Evolutionary conservation across 2,329 filamentous ascomycete genomes (phyloP).

Genomic region (Myriosclerotinia scirpicola): DNA sequence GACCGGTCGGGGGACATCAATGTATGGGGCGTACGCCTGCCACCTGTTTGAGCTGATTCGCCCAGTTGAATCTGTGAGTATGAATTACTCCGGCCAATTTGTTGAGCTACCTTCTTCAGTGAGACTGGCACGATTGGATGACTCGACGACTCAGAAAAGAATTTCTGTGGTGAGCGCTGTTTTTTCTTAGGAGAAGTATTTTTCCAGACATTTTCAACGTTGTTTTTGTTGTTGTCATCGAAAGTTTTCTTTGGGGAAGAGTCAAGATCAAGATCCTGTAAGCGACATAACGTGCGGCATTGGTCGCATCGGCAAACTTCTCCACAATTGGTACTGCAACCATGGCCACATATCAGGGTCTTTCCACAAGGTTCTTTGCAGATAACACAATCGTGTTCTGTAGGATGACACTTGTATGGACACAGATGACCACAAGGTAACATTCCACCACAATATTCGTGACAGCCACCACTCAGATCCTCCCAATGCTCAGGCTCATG

Average conservation of each 20-base stretch:
- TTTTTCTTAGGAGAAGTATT: background rate
- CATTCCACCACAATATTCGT: constrained; percentile 45
- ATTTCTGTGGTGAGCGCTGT: background rate
- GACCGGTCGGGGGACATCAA: background rate
- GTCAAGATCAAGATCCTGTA: background rate
- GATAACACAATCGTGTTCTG: constrained; percentile 32
- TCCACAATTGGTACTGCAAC: constrained; percentile 35
- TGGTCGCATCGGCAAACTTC: constrained; percentile 35
- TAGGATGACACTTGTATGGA: constrained; percentile 36
- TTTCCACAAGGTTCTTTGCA: constrained; percentile 35
- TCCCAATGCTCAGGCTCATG: constrained; percentile 54
- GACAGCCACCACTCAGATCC: constrained; percentile 53
- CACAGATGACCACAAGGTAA: constrained; percentile 39
- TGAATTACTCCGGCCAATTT: background rate
- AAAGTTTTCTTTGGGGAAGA: background rate
- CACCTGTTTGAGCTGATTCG: background rate
- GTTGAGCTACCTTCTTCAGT: background rate
- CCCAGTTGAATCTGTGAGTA: background rate
- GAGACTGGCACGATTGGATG: background rate
- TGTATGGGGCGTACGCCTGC: background rate
- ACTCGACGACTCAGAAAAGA: background rate
- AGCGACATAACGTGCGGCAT: constrained; percentile 21
- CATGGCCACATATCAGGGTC: constrained; percentile 37
- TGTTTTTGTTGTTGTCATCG: background rate
- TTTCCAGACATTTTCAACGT: too few species aligned